A percentile compares a stretch with the other conserved stretches of the same genome.
Conservation (phyloP, 768 basidiomycete species). For the Candolleomyces aberdarensis region DNA sequence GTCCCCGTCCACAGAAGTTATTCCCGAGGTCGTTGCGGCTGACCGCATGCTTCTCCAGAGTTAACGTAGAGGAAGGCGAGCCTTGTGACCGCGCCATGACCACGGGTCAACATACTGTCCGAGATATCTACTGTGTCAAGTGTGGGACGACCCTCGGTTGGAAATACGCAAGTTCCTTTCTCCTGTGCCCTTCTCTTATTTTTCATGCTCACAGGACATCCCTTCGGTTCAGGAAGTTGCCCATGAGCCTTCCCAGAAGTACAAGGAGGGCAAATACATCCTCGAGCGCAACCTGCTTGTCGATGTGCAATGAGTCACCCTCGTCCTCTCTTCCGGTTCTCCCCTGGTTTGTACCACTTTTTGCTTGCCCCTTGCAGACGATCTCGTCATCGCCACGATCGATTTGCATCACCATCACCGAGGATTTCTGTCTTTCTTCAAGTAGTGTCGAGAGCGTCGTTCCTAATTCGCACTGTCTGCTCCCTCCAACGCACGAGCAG, state of each 20-base stretch:
- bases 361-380: too few species aligned
- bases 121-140: slow-evolving; percentile 93
- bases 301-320: slow-evolving; percentile 65
- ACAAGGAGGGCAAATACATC: slow-evolving; percentile 98
- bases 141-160: slow-evolving; percentile 87
- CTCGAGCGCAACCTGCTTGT: slow-evolving; percentile 89
- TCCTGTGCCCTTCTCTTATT: slow-evolving; percentile 1
- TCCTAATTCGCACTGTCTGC: too few species aligned
- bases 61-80: slow-evolving; percentile 89
- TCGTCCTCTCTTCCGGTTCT: neutral
- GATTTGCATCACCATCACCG: too few species aligned
- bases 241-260: slow-evolving; percentile 87
- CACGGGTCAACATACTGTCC: slow-evolving; percentile 93
- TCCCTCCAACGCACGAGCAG: too few species aligned
- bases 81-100: slow-evolving; percentile 94
- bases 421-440: too few species aligned
- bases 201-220: slow-evolving; percentile 3
- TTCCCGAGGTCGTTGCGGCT: slow-evolving; percentile 12
- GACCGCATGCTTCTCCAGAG: slow-evolving; percentile 42
- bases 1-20: neutral
- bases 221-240: slow-evolving; percentile 70
- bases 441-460: too few species aligned
- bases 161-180: slow-evolving; percentile 82
- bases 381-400: too few species aligned
- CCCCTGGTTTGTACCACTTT: neutral